These are phyloP conservation scores for Fusarium algeriense DNA, from an alignment of 2,329 filamentous ascomycete genomes.

Conservation along the genomic window DNA sequence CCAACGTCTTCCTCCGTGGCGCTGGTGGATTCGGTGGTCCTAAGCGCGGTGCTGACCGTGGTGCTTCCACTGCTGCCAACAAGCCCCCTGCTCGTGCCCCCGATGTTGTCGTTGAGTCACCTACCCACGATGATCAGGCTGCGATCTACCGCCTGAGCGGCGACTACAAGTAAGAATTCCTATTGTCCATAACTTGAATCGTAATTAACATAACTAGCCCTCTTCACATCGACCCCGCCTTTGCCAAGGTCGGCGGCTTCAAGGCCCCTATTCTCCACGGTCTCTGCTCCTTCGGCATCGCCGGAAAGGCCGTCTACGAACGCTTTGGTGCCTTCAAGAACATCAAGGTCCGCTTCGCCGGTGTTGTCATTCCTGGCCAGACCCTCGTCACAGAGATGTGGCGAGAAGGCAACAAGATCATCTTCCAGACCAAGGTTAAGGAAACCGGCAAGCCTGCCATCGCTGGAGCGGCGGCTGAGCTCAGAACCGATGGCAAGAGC, in stretches of 20 bases:
- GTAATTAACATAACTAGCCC: conserved; percentile 62
- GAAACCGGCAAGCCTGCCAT: conserved; percentile 94
- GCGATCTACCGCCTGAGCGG: conserved; percentile 93
- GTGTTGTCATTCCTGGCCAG: conserved; percentile 86
- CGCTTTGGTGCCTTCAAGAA: conserved; percentile 87
- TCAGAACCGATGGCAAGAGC: conserved; percentile 59
- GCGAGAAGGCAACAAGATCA: conserved; percentile 82
- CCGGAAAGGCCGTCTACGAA: conserved; percentile 89
- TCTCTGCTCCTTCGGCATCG: conserved; percentile 94
- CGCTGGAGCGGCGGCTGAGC: conserved; percentile 81
- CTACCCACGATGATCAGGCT: conserved; percentile 90
- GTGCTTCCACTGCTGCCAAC: conserved; percentile 83
- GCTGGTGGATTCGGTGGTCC: conserved; percentile 90
- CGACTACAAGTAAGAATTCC: conserved; percentile 78
- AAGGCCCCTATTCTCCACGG: conserved; percentile 94
- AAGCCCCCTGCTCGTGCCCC: conserved; percentile 80
- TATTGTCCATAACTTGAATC: neutral
- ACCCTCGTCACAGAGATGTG: conserved; percentile 96
- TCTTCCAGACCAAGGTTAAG: conserved; percentile 90
- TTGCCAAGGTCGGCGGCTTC: conserved; percentile 96
- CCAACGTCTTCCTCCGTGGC: conserved; percentile 91
- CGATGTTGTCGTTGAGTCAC: conserved; percentile 85
- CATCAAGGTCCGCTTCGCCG: conserved; percentile 92
- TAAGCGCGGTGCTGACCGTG: conserved; percentile 81
- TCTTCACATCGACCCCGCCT: conserved; percentile 93